Percentiles rank a stretch among this genome's conserved stretches.
phyloP scores from a whole-genome alignment of 1,139 yeast genomes.

The Hyphopichia wangnamkhiaoensis region DNA sequence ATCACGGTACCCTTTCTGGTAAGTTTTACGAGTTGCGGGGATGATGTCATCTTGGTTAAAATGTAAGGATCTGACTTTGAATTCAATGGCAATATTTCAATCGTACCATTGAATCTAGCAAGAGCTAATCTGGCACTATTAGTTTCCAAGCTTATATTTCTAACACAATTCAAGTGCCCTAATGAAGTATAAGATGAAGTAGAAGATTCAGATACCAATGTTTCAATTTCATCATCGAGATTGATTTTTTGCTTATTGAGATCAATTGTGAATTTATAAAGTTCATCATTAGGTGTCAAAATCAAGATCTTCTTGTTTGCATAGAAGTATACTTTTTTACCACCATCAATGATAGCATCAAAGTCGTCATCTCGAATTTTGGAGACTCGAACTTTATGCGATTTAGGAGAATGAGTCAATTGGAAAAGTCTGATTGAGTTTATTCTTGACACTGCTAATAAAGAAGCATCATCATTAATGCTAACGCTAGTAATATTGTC shows the following conservation, averaged over 20 bases:
- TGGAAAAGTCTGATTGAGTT: constrained; percentile 69
- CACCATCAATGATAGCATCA: constrained; percentile 53
- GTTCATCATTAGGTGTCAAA: constrained; percentile 67
- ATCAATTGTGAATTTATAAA: constrained; percentile 49
- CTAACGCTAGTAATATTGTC: constrained; percentile 76
- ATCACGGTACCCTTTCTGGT: constrained; percentile 54
- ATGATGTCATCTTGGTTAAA: constrained; percentile 55
- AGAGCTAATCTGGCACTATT: constrained; percentile 50
- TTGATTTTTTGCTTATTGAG: constrained; percentile 22
- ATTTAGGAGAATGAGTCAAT: constrained; percentile 38
- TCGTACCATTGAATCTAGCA: constrained; percentile 64
- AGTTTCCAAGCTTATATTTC: constrained; percentile 49
- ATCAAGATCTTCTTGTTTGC: constrained; percentile 50
- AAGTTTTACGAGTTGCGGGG: constrained; percentile 65
- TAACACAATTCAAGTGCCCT: constrained; percentile 46
- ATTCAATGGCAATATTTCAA: constrained; percentile 50
- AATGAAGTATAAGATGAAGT: constrained; percentile 20
- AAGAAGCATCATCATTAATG: constrained; percentile 64
- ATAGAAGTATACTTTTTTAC: constrained; percentile 50
- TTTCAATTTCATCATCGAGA: constrained; percentile 43
- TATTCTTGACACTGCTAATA: constrained; percentile 72
- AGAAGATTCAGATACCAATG: constrained; percentile 24
- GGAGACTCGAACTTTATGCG: constrained; percentile 46
- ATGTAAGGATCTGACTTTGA: constrained; percentile 16
- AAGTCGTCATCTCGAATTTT: constrained; percentile 55